phyloP scores from a whole-genome alignment of 2,329 filamentous ascomycete species.

The Diatrype stigma region DNA sequence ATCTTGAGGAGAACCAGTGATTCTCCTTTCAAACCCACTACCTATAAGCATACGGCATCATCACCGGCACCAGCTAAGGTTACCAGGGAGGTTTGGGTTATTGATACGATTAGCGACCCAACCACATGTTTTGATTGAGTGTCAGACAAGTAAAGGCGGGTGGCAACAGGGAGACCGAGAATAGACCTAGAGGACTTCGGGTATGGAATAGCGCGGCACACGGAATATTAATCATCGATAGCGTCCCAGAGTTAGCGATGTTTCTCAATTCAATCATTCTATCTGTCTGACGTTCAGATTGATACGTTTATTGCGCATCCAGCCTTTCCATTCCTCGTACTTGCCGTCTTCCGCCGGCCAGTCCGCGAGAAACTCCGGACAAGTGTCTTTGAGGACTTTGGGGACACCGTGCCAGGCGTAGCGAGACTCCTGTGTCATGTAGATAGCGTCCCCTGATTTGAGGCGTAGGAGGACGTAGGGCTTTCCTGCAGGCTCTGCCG shows the following conservation, averaged over 20 bases:
- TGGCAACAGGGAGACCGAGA: too few relatives aligned
- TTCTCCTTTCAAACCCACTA: too few relatives aligned
- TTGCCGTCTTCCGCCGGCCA: conserved; percentile 64
- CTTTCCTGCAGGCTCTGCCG: conserved; percentile 32
- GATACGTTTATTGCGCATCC: conserved; percentile 84
- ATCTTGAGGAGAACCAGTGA: too few relatives aligned
- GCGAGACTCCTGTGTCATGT: conserved; percentile 77
- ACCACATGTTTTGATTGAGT: too few relatives aligned
- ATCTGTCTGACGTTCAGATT: conserved; percentile 94
- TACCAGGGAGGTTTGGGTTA: too few relatives aligned
- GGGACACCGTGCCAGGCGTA: conserved; percentile 97
- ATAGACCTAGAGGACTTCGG: too few relatives aligned
- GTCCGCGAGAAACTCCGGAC: conserved; percentile 65
- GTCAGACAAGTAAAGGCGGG: too few relatives aligned
- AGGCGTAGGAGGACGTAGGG: conserved; percentile 61
- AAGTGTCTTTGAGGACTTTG: conserved; percentile 75
- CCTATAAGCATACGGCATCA: too few relatives aligned
- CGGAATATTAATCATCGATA: too few relatives aligned
- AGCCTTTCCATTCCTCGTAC: conserved; percentile 71
- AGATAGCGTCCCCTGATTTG: conserved; percentile 81
- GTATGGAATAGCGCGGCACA: neutral
- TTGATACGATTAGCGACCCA: too few relatives aligned
- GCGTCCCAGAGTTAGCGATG: neutral
- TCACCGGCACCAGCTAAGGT: too few relatives aligned
- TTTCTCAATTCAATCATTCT: conserved; percentile 46